Conservation (phyloP, 768 basidiomycete species). For the Sarcodon aspratus region DNA sequence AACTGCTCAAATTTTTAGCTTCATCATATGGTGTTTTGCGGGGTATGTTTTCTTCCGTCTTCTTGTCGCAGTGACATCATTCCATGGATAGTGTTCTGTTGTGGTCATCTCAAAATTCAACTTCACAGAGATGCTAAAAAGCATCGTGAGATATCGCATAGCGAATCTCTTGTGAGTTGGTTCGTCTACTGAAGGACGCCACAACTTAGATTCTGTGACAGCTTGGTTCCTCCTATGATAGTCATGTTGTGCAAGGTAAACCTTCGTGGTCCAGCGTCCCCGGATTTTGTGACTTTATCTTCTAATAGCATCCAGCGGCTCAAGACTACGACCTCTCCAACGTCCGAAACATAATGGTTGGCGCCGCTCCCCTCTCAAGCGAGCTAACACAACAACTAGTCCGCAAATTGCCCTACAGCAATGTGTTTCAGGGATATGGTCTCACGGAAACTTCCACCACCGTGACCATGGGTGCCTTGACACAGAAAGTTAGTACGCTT, state of each 20-base stretch:
- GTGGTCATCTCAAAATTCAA: conserved; percentile 23
- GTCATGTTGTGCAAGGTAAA: conserved; percentile 23
- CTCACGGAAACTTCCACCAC: conserved; percentile 26
- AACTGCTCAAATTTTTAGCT: not conserved
- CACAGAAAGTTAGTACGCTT: conserved; percentile 9
- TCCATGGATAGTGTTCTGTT: conserved; percentile 12
- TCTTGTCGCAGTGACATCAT: not conserved
- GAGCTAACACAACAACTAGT: conserved; percentile 36
- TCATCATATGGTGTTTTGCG: conserved; percentile 16
- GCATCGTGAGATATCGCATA: conserved; percentile 23
- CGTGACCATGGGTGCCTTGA: conserved; percentile 20
- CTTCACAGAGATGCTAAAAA: conserved; percentile 19
- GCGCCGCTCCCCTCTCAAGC: conserved; percentile 47
- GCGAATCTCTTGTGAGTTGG: conserved; percentile 18
- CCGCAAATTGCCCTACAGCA: conserved; percentile 33
- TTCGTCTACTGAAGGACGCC: not conserved
- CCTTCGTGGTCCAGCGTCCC: conserved; percentile 4
- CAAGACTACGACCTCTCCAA: conserved; percentile 29
- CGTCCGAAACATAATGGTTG: conserved; percentile 25
- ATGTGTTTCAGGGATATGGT: conserved; percentile 58
- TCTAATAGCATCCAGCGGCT: conserved; percentile 24
- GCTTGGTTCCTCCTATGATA: conserved; percentile 23
- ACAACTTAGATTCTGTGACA: conserved; percentile 1
- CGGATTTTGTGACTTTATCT: conserved; percentile 20
- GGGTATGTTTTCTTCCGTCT: conserved; percentile 9